phyloP scores from a whole-genome alignment of 139 green algal genomes.

The Diplosphaera chodatii region DNA sequence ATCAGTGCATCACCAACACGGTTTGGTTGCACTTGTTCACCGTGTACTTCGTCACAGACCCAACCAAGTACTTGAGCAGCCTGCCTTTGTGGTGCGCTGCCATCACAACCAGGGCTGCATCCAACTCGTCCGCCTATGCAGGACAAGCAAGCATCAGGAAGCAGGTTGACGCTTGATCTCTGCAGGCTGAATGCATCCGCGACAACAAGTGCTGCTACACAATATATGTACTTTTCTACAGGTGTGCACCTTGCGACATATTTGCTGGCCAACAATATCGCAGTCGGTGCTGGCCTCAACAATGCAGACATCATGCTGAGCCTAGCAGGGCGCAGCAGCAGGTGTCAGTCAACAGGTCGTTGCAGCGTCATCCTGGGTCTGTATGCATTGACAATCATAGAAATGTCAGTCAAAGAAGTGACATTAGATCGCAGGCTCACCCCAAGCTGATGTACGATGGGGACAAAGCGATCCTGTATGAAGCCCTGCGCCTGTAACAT shows the following conservation, averaged over 20 bases:
- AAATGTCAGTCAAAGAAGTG: too few relatives aligned
- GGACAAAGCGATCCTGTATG: conserved; percentile 10
- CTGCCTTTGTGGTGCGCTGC: conserved; percentile 19
- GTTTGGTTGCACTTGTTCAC: background rate
- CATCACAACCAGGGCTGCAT: conserved; percentile 10
- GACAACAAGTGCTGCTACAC: too few relatives aligned
- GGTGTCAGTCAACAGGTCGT: too few relatives aligned
- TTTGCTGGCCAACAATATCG: conserved; percentile 15
- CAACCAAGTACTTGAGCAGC: conserved; percentile 12
- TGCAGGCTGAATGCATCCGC: too few relatives aligned
- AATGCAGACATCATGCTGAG: conserved; percentile 2
- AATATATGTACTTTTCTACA: too few relatives aligned
- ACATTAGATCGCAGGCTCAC: background rate
- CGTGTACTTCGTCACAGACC: conserved; percentile 13
- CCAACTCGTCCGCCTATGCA: conserved; percentile 14
- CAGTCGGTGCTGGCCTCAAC: background rate
- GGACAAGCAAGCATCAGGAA: background rate
- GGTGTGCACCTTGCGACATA: conserved; percentile 12
- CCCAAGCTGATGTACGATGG: background rate
- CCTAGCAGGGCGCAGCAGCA: background rate
- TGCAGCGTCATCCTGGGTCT: too few relatives aligned
- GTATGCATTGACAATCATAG: too few relatives aligned
- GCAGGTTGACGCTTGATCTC: too few relatives aligned
- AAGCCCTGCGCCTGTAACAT: background rate
- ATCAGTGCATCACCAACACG: conserved; percentile 6